Base-by-base conservation (phyloP, 805 yeast genomes). In the Kregervanrija fluxuum region DNA sequence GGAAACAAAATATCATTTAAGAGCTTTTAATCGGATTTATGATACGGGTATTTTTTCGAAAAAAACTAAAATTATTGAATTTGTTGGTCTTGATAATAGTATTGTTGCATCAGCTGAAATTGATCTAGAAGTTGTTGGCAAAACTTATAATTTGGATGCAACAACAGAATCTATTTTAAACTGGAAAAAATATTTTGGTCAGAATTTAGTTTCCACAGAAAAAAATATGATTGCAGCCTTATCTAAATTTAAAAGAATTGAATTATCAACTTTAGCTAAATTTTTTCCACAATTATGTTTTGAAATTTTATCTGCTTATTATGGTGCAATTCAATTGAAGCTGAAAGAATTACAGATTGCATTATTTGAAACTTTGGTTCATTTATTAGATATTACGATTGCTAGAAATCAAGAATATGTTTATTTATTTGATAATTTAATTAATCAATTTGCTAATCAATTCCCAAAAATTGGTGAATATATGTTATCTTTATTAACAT, bases 71-170 rank as follows among this genome's bases (percentile, higher is more conserved):
- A 57, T 59, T 3, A 56, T 77, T 45, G 77, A 79, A 47, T 62
- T 76, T 2, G 59, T 36, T 46, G 48, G 64, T 16, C 68, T 71
- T 14, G 58, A 70, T 36, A 71, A 75, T n/a, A 69, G 65, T 34
- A 66, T 71, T 22, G 54, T 70, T 30, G 75, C 67, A 16, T 47
- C 61, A 2, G 47, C 72, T 39, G 84, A 82, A 50, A 53, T 85
- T 14, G 68, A 74, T 13, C 67, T 85, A 0, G 79, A 75, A 42
- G 86, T 84, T 59, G 77, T 80, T 44, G 95, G 96, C 22, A 81
- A 74, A 51, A 60, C 67, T 12, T 83, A 68, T 64, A 84, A 85
- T 54, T 64, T 78, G 14, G 87, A 82, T 47, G 42, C 64, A 5
- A 64, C 80, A 3, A 68, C 82, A 46, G 77, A 74, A 36, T 69